Conservation (phyloP, 345 rosid genomes). For the Sonneratia alba region DNA sequence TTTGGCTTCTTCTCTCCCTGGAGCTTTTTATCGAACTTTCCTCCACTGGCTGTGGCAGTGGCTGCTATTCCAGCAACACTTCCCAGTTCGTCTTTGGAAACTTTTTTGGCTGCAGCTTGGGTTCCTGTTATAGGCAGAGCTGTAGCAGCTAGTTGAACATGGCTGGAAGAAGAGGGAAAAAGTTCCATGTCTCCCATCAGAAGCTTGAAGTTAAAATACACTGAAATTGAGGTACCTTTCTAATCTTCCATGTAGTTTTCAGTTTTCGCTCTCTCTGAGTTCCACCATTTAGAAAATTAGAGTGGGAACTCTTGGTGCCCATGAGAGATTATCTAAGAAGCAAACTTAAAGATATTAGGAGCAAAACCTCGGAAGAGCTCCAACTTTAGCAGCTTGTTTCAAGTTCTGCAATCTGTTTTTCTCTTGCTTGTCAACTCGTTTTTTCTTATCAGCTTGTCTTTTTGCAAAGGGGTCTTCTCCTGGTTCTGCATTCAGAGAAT, state of each 20-base stretch:
- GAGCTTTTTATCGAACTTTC: slow-evolving; percentile 88
- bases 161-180: slow-evolving; percentile 30
- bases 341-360: neutral
- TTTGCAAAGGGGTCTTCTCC: slow-evolving; percentile 87
- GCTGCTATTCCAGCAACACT: slow-evolving; percentile 86
- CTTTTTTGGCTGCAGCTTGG: slow-evolving; percentile 50
- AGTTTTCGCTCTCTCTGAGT: too few species aligned
- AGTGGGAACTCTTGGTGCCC: neutral
- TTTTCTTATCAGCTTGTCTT: slow-evolving; percentile 63
- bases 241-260: neutral
- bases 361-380: slow-evolving; percentile 78
- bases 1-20: slow-evolving; percentile 74
- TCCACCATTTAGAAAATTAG: neutral
- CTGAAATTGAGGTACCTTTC: neutral
- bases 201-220: neutral
- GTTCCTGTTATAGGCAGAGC: slow-evolving; percentile 82
- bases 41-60: slow-evolving; percentile 87
- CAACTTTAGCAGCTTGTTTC: slow-evolving; percentile 65
- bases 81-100: slow-evolving; percentile 60
- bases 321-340: neutral
- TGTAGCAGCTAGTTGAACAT: slow-evolving; percentile 79
- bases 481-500: slow-evolving; percentile 37
- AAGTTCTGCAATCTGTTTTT: slow-evolving; percentile 60
- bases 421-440: slow-evolving; percentile 69
- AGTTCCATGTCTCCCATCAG: slow-evolving; percentile 6